Evolutionary conservation across 2,329 filamentous ascomycete species (phyloP).

Genomic region (Pseudogymnoascus sp.): DNA sequence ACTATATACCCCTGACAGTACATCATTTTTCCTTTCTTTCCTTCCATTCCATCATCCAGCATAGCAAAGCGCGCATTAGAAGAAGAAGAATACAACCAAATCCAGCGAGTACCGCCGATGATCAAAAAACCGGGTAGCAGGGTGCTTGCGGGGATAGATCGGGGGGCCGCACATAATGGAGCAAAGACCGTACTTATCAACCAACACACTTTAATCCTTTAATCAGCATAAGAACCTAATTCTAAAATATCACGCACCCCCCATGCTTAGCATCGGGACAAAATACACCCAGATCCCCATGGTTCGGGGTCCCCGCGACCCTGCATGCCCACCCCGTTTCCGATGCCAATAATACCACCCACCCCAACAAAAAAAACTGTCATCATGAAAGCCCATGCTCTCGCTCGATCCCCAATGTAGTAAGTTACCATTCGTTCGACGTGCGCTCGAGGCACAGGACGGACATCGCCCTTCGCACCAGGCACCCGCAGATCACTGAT

Average conservation of each 20-base stretch:
- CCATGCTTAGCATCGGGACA: background rate
- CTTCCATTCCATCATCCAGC: background rate
- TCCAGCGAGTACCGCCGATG: background rate
- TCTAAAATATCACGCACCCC: background rate
- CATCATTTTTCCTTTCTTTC: background rate
- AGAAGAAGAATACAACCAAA: background rate
- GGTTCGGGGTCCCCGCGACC: no score
- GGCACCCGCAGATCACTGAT: background rate
- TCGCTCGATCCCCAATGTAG: no score
- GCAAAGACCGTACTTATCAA: background rate
- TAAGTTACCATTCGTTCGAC: no score
- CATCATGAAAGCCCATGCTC: no score
- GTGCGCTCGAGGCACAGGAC: background rate
- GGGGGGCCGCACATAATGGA: no score
- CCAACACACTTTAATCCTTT: background rate
- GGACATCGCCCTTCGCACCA: background rate
- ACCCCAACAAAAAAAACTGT: no score
- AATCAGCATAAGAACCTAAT: background rate
- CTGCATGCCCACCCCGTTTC: no score
- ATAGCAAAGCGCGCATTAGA: background rate
- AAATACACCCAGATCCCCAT: no score
- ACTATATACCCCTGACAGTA: background rate
- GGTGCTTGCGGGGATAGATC: background rate
- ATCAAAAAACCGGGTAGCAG: background rate
- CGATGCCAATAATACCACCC: no score